Percentiles rank a stretch among this genome's conserved stretches.
phyloP scores from a whole-genome alignment of 257 asterid genomes.

The Nicotiana paniculata region DNA sequence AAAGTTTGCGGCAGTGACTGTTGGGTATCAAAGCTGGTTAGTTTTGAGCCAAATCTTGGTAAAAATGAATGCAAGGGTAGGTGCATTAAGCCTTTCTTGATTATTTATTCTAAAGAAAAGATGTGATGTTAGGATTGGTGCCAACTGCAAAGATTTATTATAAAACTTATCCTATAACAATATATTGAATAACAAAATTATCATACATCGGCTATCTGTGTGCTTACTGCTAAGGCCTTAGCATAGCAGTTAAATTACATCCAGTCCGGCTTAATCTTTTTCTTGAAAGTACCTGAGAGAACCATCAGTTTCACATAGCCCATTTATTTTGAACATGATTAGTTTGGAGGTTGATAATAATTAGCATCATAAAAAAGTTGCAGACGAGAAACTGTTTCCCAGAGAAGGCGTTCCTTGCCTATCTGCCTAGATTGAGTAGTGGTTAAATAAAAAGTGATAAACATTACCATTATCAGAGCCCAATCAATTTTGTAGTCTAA shows the following conservation, averaged over 20 bases:
- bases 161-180: neutral
- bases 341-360: neutral
- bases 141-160: neutral
- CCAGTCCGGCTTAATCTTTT: neutral
- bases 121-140: neutral
- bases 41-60: neutral
- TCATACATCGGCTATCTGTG: neutral
- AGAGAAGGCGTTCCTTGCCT: neutral
- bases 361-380: neutral
- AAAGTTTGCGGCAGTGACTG: neutral
- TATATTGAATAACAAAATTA: neutral
- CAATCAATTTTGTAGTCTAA: neutral
- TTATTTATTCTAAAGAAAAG: neutral
- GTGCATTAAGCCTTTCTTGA: neutral
- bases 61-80: neutral
- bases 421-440: neutral
- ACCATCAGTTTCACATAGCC: neutral
- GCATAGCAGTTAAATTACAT: neutral
- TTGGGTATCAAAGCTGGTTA: neutral
- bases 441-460: neutral
- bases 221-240: neutral
- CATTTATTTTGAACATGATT: neutral
- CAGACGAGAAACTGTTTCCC: neutral
- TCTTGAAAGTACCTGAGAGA: neutral
- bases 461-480: neutral